A percentile compares a stretch with the other conserved stretches of the same genome.
Evolutionary conservation across 2,329 filamentous ascomycete genomes (phyloP).

Genomic region (Beauveria sp.): DNA sequence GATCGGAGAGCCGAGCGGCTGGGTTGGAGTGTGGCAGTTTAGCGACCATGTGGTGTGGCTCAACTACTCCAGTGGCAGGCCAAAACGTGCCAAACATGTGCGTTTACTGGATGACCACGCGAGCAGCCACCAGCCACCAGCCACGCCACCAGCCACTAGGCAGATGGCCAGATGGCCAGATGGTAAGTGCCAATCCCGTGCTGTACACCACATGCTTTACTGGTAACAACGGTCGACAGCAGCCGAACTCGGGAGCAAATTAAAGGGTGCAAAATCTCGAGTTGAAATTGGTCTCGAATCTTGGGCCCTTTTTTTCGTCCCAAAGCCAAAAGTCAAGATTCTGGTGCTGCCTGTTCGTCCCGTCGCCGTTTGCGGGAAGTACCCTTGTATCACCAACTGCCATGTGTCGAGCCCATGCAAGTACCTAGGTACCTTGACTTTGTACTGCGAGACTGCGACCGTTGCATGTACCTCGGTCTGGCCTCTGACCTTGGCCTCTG

Average conservation of each 20-base stretch:
- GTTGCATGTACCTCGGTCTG: no score
- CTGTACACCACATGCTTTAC: no score
- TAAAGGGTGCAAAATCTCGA: no score
- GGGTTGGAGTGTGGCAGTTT: not conserved
- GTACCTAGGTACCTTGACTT: not conserved
- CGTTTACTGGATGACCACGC: not conserved
- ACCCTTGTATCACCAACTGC: not conserved
- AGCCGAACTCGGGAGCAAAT: no score
- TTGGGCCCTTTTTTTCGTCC: not conserved
- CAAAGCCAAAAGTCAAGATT: not conserved
- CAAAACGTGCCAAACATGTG: conserved; percentile 9
- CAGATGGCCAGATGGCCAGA: no score
- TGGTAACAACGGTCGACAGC: no score
- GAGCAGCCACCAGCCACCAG: not conserved
- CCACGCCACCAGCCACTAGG: not conserved
- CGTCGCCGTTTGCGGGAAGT: conserved; percentile 4
- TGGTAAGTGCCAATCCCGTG: no score
- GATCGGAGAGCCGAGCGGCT: conserved; percentile 6
- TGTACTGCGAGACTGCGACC: no score
- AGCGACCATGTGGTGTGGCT: not conserved
- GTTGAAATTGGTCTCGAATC: no score
- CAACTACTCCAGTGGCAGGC: not conserved
- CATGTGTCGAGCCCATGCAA: not conserved
- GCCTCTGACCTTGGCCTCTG: no score
- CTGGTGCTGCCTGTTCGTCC: not conserved